phyloP scores from a whole-genome alignment of 768 basidiomycete species.

The Harrya chromipes region DNA sequence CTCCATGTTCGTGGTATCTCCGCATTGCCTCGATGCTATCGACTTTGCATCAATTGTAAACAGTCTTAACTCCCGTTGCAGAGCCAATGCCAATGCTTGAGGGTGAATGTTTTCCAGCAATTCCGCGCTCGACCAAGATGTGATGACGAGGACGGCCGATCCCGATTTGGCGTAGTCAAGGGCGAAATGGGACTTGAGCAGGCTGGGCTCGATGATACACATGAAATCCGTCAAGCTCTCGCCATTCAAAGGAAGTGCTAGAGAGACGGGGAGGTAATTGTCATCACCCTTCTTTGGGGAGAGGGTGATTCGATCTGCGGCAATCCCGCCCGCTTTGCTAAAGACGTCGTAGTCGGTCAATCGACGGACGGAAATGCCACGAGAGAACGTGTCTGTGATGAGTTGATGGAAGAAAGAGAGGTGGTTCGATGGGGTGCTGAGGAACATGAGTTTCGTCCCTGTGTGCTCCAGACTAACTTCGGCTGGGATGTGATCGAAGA shows the following conservation, averaged over 20 bases:
- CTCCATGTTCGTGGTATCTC: slow-evolving; percentile 35
- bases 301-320: slow-evolving; percentile 66
- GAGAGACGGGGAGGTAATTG: slow-evolving; percentile 49
- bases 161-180: slow-evolving; percentile 62
- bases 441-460: slow-evolving; percentile 47
- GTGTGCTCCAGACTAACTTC: slow-evolving; percentile 24
- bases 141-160: slow-evolving; percentile 69
- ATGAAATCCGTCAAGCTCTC: slow-evolving; percentile 62
- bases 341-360: slow-evolving; percentile 72
- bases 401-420: slow-evolving; percentile 47
- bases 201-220: slow-evolving; percentile 67
- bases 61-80: slow-evolving; percentile 51
- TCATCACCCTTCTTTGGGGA: slow-evolving; percentile 40
- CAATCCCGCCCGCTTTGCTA: slow-evolving; percentile 69
- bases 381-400: slow-evolving; percentile 57
- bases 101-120: slow-evolving; percentile 63
- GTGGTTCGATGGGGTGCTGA: slow-evolving; percentile 45
- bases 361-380: slow-evolving; percentile 53
- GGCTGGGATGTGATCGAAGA: slow-evolving; percentile 26
- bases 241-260: slow-evolving; percentile 56
- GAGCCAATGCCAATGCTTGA: slow-evolving; percentile 39
- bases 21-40: slow-evolving; percentile 38
- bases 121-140: slow-evolving; percentile 76
- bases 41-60: slow-evolving; percentile 59
- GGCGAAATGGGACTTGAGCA: slow-evolving; percentile 77